Base-by-base conservation (phyloP, 202 grass and related monocot genomes). In the Thinopyrum obtusiflorum region DNA sequence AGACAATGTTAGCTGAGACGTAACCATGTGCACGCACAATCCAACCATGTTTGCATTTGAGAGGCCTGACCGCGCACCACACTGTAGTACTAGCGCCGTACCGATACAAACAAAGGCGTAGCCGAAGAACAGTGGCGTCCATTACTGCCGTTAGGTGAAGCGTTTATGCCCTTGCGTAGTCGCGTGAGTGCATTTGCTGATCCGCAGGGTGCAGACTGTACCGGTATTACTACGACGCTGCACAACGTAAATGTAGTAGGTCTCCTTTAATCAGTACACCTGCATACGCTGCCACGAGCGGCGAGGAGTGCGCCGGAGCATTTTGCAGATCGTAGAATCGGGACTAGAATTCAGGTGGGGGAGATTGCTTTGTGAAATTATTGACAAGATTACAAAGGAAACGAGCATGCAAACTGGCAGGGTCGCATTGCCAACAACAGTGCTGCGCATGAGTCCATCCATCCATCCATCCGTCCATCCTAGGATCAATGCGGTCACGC, bases 361-460 rank as follows among this genome's bases (percentile, higher is more conserved):
- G 6, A 53, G 15, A 53, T 53, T 1, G 31, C 65, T 33, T 35
- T 10, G 32, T 70, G 67, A 70, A 40, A 44, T 47, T 28, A 73
- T 73, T 73, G 70, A 18, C 40, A 73, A 73, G 70, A 46, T 46
- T 73, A 73, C 69, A 73, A 73, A 27, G 23, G 70, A 73, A 44
- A 3, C 21, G 37, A 40, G 21, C 68, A 72, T 44, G 68, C 68
- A 44, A 53, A 53, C 49, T 53, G 46, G 13, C 46, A 17, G 14
- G 46, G 46, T 49, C 46, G 46, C 46, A 49, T 49, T 49, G 49
- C 49, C 68, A 47, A 73, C 23, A 73, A 23, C 6, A 40, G 18
- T n/a, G 17, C 11, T n/a, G 68, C 37, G 11, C 11, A 11, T 51
- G 47, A 53, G 49, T 3, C 49, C 17, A 53, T 53, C 17, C 15